Percentiles rank a stretch among this genome's conserved stretches.
Evolutionary conservation across 2,329 filamentous ascomycete genomes (phyloP).

Genomic region (Phaeosphaeria sp.): DNA sequence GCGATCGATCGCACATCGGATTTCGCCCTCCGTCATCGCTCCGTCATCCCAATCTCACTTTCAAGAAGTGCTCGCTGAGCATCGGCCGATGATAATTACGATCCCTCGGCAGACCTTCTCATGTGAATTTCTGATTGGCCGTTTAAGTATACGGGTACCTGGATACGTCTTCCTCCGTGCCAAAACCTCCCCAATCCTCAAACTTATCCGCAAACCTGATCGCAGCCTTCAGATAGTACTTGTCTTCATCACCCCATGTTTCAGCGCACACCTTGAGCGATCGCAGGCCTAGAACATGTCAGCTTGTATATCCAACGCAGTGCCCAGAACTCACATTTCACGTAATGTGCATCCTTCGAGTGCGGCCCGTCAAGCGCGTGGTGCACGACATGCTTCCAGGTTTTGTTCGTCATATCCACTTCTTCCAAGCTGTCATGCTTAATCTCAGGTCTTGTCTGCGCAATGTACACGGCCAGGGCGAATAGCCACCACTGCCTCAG

Average conservation of each 20-base stretch:
- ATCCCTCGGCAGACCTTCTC: conserved; percentile 3
- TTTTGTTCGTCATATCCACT: conserved; percentile 67
- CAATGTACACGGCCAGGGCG: conserved; percentile 77
- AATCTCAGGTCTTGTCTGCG: conserved; percentile 75
- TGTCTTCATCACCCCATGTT: conserved; percentile 73
- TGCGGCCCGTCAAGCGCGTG: conserved; percentile 73
- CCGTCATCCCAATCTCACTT: conserved; percentile 2
- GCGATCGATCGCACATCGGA: not conserved
- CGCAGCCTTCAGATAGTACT: conserved; percentile 71
- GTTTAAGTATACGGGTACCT: not conserved
- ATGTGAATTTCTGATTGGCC: not conserved
- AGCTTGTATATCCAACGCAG: conserved; percentile 10
- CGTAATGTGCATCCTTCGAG: conserved; percentile 79
- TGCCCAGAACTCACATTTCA: conserved; percentile 69
- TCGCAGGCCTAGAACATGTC: conserved; percentile 63
- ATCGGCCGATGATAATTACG: not conserved
- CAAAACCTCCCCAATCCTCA: conserved; percentile 68
- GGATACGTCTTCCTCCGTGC: conserved; percentile 27
- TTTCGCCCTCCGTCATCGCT: not conserved
- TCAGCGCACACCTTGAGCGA: conserved; percentile 76
- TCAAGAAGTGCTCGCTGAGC: not conserved
- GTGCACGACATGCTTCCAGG: conserved; percentile 79
- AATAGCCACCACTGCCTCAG: conserved; percentile 92
- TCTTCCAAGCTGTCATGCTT: conserved; percentile 68
- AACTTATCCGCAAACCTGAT: conserved; percentile 78